Base-by-base conservation (phyloP, 1,284 basidiomycete genomes). In the Cronartium quercuum region DNA sequence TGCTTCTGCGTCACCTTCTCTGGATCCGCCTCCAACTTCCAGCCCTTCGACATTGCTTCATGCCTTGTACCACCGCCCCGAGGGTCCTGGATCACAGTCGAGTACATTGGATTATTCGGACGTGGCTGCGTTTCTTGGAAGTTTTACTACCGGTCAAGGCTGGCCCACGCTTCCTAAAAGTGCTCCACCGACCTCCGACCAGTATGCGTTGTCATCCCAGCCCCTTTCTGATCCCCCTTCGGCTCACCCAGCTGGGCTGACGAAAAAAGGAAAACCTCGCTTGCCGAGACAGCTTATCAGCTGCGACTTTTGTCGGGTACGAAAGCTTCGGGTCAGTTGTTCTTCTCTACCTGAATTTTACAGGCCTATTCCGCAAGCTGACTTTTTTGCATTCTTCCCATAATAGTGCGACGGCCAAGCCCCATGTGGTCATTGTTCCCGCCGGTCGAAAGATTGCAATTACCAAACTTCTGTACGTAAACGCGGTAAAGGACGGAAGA, bases 221-320 rank as follows among this genome's bases (percentile, higher is more conserved):
- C 21, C 21, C 21, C 21, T 21, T 13, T 2, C 21, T 18, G 15
- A 51, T 18, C 15, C 47, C 21, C 47, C 15, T 13, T 51, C 47
- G 21, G 15, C 21, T 10, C 47, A 21, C 21, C 47, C 47, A 3
- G 21, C 21, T 3, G 47, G 58, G 12, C 15, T 60, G 24, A 60
- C 58, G 21, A 60, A 60, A 15, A 60, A 60, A 21, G 58, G 58
- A 6, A 60, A 60, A 3, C 58, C 58, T 29, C n/a, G 58, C 13
- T 29, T 60, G 35, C 58, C 58, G 35, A n/a, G 58, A 60, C 58
- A 60, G 58, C 58, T 60, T 13, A 60, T 60, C n/a, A 60, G 58
- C n/a, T 60, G 58, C 24, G 58, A 60, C 34, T 60, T 60, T 24
- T 60, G 58, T 35, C n/a, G 58, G 58, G 35, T 60, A 12, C n/a